phyloP scores from a whole-genome alignment of 352 stramenopile genomes.

The Phytopythium boreale region DNA sequence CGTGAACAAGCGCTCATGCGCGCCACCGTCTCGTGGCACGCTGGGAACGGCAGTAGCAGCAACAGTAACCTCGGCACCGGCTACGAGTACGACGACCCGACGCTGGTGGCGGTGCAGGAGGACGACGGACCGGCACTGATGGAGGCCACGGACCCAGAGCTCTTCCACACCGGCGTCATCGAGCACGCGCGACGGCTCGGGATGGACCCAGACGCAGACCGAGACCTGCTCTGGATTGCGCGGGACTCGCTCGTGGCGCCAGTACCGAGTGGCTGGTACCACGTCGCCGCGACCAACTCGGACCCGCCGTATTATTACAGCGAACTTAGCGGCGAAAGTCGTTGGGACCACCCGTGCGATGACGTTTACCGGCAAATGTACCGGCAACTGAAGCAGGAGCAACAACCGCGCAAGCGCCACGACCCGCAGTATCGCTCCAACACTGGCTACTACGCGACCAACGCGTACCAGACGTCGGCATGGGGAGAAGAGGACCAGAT shows the following conservation, averaged over 20 bases:
- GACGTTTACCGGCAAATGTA: slow-evolving; percentile 64
- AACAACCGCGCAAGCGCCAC: slow-evolving; percentile 22
- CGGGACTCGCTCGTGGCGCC: slow-evolving; percentile 69
- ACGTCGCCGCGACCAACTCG: slow-evolving; percentile 56
- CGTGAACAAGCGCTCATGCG: slow-evolving; percentile 14
- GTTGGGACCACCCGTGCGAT: slow-evolving; percentile 81
- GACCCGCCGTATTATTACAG: slow-evolving; percentile 82
- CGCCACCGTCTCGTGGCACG: slow-evolving; percentile 27
- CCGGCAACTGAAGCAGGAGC: slow-evolving; percentile 36
- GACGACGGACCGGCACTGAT: slow-evolving; percentile 40
- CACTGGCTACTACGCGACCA: slow-evolving; percentile 25
- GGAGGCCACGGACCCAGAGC: slow-evolving; percentile 52
- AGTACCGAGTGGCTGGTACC: slow-evolving; percentile 66
- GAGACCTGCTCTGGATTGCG: slow-evolving; percentile 71
- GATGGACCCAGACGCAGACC: slow-evolving; percentile 53
- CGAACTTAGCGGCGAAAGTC: slow-evolving; percentile 65
- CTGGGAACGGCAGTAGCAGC: slow-evolving; percentile 22
- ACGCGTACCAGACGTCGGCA: slow-evolving; percentile 18
- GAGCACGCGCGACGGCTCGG: slow-evolving; percentile 70
- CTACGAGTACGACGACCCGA: slow-evolving; percentile 15
- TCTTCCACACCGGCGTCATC: slow-evolving; percentile 73
- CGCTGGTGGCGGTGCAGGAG: slow-evolving; percentile 20
- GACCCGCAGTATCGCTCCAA: slow-evolving; percentile 14
- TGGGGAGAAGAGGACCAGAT: slow-evolving; percentile 16
- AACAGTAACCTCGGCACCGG: not conserved